Base-by-base conservation (phyloP, 805 yeast genomes). In the Cyberlindnera suaveolens region DNA sequence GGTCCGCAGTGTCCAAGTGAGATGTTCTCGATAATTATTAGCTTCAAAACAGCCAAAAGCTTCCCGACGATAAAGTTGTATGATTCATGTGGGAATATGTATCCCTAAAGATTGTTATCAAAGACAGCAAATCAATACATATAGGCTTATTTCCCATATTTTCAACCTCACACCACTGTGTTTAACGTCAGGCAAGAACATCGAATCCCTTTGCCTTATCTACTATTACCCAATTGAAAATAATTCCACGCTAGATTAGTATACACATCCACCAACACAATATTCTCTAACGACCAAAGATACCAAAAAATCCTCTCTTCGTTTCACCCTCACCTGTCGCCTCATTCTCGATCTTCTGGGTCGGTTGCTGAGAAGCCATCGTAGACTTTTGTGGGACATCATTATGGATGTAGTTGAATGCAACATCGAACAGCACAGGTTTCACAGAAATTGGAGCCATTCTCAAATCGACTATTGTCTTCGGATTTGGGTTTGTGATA, bases 401-500 rank as follows among this genome's bases (percentile, higher is more conserved):
- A 16, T 34, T 29, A 20, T 44, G 39, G 41, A 90, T 74, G 57
- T 85, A 89, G 60, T 89, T 90, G 69, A 72, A 90, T 0, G 95
- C 98, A 50, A 87, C 70, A 60, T 91, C 99, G 56, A 88, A 93
- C 56, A 90, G 74, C 9, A 89, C 95, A 0, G 99, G 96, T 64
- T 93, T 91, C 44, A 82, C 77, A 41, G 80, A 73, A 2, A 85
- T 77, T 1, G 95, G 85, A 49, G 65, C 67, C 52, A 36, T 43
- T 46, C 26, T 66, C 60, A 50, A 62, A 55, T 46, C 62, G 43
- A 44, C 63, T 43, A 41, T 60, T 23, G 47, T 39, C 31, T 58
- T 45, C 39, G 64, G 67, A 31, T 49, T 34, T 17, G 48, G 41
- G 18, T 48, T 47, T 26, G 46, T 42, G 6, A 51, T 26, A 16